Conservation (phyloP, 2,329 filamentous ascomycete genomes). For the Tolypocladium sp. region DNA sequence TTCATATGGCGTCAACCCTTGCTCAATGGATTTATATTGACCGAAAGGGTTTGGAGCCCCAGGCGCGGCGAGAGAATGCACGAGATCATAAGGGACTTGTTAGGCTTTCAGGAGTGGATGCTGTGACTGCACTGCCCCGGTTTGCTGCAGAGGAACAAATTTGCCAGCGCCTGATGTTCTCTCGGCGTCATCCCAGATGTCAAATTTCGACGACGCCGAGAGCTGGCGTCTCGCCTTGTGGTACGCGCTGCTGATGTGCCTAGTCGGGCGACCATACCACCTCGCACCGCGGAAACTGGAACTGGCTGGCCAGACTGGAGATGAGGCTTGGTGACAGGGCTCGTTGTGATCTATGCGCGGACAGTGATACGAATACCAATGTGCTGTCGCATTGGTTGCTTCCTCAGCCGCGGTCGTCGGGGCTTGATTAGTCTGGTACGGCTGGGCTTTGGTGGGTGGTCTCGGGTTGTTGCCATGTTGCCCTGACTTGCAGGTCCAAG, state of each 20-base stretch:
- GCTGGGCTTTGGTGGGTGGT: neutral
- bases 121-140: neutral
- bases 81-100: neutral
- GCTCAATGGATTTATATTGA: neutral
- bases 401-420: neutral
- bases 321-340: neutral
- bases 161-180: neutral
- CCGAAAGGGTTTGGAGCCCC: neutral
- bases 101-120: neutral
- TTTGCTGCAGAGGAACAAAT: neutral
- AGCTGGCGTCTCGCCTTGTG: neutral
- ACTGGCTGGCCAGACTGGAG: neutral
- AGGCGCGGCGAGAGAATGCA: neutral
- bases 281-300: neutral
- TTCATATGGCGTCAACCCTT: neutral
- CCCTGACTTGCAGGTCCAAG: neutral
- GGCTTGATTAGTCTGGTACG: neutral
- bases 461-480: neutral
- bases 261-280: neutral
- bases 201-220: no score
- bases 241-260: neutral
- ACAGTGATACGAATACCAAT: neutral
- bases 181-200: neutral
- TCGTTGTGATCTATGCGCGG: neutral
- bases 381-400: neutral